Percentiles rank a stretch among this genome's conserved stretches.
Evolutionary conservation across 2,329 filamentous ascomycete genomes (phyloP).

Genomic region (Nigrospora osmanthi): DNA sequence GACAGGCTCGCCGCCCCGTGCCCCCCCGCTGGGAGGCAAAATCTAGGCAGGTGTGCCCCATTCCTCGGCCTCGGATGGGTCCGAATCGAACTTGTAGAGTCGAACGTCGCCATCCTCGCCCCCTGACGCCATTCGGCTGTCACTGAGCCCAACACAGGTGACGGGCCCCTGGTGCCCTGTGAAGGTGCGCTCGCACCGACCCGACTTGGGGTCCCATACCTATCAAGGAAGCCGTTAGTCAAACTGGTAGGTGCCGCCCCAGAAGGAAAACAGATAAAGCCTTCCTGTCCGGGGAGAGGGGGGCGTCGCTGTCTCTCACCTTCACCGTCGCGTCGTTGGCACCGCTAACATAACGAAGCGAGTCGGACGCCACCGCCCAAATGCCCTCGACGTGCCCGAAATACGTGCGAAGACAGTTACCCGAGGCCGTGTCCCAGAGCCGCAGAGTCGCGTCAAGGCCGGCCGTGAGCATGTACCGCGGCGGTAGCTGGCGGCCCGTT

Average conservation of each 20-base stretch:
- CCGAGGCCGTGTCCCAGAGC: conserved; percentile 81
- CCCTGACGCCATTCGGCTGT: conserved; percentile 81
- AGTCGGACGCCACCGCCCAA: conserved; percentile 87
- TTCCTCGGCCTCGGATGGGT: conserved; percentile 34
- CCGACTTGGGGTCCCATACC: conserved; percentile 85
- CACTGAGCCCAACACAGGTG: conserved; percentile 86
- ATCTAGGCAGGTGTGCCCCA: conserved; percentile 41
- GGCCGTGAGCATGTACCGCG: conserved; percentile 87
- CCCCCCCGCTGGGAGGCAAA: too few relatives aligned
- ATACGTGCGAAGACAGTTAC: conserved; percentile 80
- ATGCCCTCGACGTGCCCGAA: conserved; percentile 96
- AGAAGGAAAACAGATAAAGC: too few relatives aligned
- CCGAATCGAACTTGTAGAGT: conserved; percentile 67
- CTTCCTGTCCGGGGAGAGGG: too few relatives aligned
- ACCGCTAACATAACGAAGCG: conserved; percentile 77
- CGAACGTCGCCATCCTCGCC: conserved; percentile 90
- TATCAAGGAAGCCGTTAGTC: conserved; percentile 24
- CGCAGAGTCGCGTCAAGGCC: conserved; percentile 87
- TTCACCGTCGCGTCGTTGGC: conserved; percentile 68
- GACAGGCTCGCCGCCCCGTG: too few relatives aligned
- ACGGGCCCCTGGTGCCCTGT: conserved; percentile 86
- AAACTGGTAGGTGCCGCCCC: too few relatives aligned
- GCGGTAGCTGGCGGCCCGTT: conserved; percentile 61
- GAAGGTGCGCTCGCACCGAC: conserved; percentile 87
- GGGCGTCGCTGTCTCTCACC: too few relatives aligned